phyloP scores from a whole-genome alignment of 108 stramenopile genomes.

The Skeletonema tropicum region DNA sequence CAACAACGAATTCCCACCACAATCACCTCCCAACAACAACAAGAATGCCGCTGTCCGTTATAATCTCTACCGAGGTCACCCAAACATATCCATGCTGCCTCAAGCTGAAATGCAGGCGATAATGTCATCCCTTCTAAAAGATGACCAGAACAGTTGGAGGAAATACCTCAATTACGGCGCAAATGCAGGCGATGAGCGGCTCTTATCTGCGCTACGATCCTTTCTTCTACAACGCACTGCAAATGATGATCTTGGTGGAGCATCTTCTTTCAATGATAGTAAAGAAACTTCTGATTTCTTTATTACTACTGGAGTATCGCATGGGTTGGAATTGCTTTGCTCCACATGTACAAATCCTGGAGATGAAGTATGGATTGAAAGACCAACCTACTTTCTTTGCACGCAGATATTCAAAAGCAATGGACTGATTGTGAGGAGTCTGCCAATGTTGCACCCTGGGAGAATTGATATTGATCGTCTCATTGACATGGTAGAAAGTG shows the following conservation, averaged over 20 bases:
- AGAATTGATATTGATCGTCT: conserved; percentile 57
- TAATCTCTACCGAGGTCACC: conserved; percentile 70
- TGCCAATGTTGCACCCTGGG: conserved; percentile 55
- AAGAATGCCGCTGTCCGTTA: conserved; percentile 4
- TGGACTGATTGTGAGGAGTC: conserved; percentile 45
- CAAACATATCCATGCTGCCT: conserved; percentile 57
- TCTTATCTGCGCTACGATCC: conserved; percentile 39
- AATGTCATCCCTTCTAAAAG: conserved; percentile 23
- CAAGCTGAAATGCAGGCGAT: conserved; percentile 53
- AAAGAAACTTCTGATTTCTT: conserved; percentile 48
- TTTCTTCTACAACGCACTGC: conserved; percentile 55
- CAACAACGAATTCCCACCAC: neutral
- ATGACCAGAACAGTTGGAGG: conserved; percentile 1
- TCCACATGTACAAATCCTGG: conserved; percentile 50
- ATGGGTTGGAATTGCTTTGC: conserved; percentile 71
- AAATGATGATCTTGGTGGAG: conserved; percentile 42
- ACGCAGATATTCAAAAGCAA: conserved; percentile 62
- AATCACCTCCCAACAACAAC: too few species aligned
- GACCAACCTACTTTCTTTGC: conserved; percentile 71
- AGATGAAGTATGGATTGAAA: conserved; percentile 67
- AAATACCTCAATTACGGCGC: conserved; percentile 47
- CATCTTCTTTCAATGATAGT: neutral
- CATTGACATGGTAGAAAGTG: conserved; percentile 25
- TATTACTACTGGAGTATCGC: conserved; percentile 67
- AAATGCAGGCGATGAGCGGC: conserved; percentile 45